Conservation (phyloP, 1,139 yeast species). For the Blastobotrys buckinghamii region DNA sequence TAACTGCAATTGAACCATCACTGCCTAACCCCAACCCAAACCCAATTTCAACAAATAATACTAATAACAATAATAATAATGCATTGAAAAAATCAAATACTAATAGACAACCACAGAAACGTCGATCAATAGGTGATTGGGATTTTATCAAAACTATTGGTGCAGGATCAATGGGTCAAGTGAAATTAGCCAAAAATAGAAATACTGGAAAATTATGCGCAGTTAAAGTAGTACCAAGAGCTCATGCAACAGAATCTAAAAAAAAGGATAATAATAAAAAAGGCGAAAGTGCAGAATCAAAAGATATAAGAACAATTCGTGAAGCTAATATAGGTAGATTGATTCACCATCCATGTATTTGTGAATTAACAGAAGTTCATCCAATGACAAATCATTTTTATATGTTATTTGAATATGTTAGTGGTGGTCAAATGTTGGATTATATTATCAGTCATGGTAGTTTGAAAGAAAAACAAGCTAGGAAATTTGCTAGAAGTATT, state of each 20-base stretch:
- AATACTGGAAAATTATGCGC: slow-evolving; percentile 78
- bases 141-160: slow-evolving; percentile 92
- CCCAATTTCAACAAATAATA: slow-evolving; percentile 6
- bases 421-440: slow-evolving; percentile 97
- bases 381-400: slow-evolving; percentile 97
- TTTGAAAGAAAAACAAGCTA: slow-evolving; percentile 86
- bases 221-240: slow-evolving; percentile 48
- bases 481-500: slow-evolving; percentile 94
- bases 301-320: slow-evolving; percentile 87
- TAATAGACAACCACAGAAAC: slow-evolving; percentile 32
- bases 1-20: slow-evolving; percentile 15
- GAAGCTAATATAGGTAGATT: slow-evolving; percentile 93
- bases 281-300: slow-evolving; percentile 76
- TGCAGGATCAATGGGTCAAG: slow-evolving; percentile 99
- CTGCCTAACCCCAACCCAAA: slow-evolving; percentile 4
- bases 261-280: slow-evolving; percentile 52
- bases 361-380: slow-evolving; percentile 87
- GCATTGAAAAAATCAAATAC: background rate
- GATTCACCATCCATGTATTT: slow-evolving; percentile 86
- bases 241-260: slow-evolving; percentile 51
- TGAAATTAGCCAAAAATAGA: slow-evolving; percentile 84
- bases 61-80: slow-evolving; percentile 1
- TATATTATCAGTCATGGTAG: slow-evolving; percentile 96
- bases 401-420: slow-evolving; percentile 93
- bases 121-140: slow-evolving; percentile 95